phyloP scores from a whole-genome alignment of 2,329 filamentous ascomycete species.

The Neurospora sp. region DNA sequence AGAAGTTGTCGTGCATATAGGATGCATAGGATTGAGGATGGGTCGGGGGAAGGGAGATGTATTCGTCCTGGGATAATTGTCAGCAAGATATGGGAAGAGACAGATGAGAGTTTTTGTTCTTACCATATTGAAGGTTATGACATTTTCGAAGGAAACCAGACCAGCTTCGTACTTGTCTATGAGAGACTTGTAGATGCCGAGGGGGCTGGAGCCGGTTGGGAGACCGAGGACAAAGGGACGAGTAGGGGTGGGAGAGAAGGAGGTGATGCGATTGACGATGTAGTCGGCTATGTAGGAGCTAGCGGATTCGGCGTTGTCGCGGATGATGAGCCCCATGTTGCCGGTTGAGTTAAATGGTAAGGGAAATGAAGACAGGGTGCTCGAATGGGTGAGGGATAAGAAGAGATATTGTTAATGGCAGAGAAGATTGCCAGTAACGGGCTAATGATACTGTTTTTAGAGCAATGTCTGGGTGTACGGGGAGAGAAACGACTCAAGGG shows the following conservation, averaged over 20 bases:
- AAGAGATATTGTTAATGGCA: not conserved
- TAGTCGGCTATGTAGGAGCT: conserved; percentile 64
- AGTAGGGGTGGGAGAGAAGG: conserved; percentile 52
- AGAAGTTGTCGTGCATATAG: conserved; percentile 79
- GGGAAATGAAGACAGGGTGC: not conserved
- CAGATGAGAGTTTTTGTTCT: not conserved
- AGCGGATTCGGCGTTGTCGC: conserved; percentile 51
- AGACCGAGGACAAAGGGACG: conserved; percentile 65
- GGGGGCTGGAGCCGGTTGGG: conserved; percentile 62
- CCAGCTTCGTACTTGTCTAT: conserved; percentile 53
- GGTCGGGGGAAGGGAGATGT: conserved; percentile 61
- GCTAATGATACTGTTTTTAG: not conserved
- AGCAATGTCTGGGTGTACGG: not conserved
- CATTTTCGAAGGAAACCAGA: conserved; percentile 46
- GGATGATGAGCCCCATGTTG: conserved; percentile 62
- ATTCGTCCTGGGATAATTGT: conserved; percentile 58
- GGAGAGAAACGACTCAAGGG: not conserved
- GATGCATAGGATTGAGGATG: conserved; percentile 72
- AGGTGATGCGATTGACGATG: conserved; percentile 62
- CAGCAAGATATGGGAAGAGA: not conserved
- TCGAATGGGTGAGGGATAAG: not conserved
- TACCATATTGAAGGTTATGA: conserved; percentile 56
- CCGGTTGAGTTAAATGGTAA: not conserved
- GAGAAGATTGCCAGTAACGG: not conserved
- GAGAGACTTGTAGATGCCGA: conserved; percentile 59